Conservation (phyloP, 352 stramenopile species). For the Pythium vanterpoolii region DNA sequence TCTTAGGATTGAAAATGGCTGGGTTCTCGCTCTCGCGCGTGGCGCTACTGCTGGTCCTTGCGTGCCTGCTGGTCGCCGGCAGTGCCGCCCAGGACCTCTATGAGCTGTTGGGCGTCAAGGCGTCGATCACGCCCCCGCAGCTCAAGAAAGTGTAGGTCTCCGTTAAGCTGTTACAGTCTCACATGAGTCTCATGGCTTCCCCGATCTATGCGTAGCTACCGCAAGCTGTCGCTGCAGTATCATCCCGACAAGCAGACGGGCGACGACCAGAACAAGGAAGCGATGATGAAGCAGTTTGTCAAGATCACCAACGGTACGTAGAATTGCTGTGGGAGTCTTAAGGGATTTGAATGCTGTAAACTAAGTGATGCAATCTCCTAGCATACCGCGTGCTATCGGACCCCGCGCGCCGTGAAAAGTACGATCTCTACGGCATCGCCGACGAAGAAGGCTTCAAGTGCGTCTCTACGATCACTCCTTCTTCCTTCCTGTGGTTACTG, state of each 20-base stretch:
- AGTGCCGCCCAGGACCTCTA: constrained; percentile 59
- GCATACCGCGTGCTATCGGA: constrained; percentile 77
- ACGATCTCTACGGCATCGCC: constrained; percentile 75
- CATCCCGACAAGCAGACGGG: constrained; percentile 93
- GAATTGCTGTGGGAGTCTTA: not conserved
- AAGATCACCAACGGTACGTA: constrained; percentile 72
- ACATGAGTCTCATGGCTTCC: not conserved
- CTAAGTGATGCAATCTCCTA: constrained; percentile 10
- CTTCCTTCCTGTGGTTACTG: not conserved
- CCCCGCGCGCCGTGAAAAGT: constrained; percentile 69
- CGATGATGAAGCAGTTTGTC: constrained; percentile 67
- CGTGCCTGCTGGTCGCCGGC: constrained; percentile 38
- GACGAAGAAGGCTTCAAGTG: constrained; percentile 77
- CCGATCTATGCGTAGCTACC: constrained; percentile 50
- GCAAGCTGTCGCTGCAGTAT: constrained; percentile 92
- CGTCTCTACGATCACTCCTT: constrained; percentile 13
- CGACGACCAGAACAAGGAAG: constrained; percentile 36
- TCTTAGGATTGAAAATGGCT: no score
- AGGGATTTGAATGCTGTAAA: not conserved
- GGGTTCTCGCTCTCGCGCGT: constrained; percentile 17
- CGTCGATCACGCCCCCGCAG: constrained; percentile 44
- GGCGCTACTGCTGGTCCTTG: constrained; percentile 33
- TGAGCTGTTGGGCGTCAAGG: constrained; percentile 58
- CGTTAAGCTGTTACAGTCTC: not conserved
- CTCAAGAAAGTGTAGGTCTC: constrained; percentile 65